Conservation (phyloP, 192 early-diverging fungal genomes). For the Coemansia sp. region DNA sequence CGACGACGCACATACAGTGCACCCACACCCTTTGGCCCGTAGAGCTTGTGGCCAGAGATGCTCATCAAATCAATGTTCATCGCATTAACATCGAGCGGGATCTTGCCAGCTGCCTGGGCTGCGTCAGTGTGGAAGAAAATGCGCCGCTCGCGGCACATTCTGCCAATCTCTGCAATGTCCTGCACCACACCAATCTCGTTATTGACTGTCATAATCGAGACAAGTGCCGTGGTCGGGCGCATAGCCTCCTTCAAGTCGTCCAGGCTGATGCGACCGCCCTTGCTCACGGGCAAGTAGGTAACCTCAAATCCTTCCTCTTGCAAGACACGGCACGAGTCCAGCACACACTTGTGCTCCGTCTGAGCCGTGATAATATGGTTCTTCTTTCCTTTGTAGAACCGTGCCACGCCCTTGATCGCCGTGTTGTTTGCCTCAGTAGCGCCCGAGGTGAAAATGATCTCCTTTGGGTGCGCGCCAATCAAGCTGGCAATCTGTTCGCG, state of each 20-base stretch:
- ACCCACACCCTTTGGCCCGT: constrained; percentile 97
- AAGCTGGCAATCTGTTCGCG: constrained; percentile 85
- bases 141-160: constrained; percentile 81
- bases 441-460: constrained; percentile 95
- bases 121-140: constrained; percentile 98
- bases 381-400: constrained; percentile 93
- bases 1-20: constrained; percentile 91
- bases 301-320: constrained; percentile 96
- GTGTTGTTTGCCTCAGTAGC: constrained; percentile 98
- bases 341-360: constrained; percentile 98
- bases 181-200: constrained; percentile 99
- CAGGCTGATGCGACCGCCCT: constrained; percentile 84
- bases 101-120: constrained; percentile 96
- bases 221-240: constrained; percentile 86
- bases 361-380: constrained; percentile 97
- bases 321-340: constrained; percentile 95
- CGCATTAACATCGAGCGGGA: constrained; percentile 87
- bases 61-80: constrained; percentile 97
- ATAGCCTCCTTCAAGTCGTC: constrained; percentile 80
- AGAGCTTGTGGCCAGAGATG: constrained; percentile 96
- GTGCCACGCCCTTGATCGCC: constrained; percentile 91
- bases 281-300: constrained; percentile 88
- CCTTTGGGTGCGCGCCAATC: constrained; percentile 93
- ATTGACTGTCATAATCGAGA: constrained; percentile 97
- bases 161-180: constrained; percentile 88